Conservation (phyloP, 148 eudicot genomes). For the Arbutus unedo region DNA sequence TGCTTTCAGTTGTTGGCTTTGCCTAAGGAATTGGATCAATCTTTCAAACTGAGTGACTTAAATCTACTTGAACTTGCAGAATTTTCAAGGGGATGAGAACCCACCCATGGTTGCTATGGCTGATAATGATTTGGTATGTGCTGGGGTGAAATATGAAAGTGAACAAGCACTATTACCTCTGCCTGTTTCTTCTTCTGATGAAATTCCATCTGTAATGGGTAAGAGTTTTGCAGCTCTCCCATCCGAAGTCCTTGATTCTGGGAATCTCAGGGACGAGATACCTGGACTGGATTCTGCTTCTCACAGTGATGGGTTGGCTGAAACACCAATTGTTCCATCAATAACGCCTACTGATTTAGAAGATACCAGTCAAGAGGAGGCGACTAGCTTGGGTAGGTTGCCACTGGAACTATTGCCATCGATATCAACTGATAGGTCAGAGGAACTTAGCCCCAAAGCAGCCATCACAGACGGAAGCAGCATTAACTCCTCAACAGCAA, state of each 20-base stretch:
- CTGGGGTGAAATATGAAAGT: conserved; percentile 26
- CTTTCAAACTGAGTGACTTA: conserved; percentile 13
- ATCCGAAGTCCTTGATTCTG: conserved; percentile 49
- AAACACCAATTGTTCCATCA: conserved; percentile 33
- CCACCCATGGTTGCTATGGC: conserved; percentile 22
- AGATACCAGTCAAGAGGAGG: conserved; percentile 59
- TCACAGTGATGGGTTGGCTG: conserved; percentile 41
- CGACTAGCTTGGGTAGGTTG: conserved; percentile 32
- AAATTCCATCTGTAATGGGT: conserved; percentile 27
- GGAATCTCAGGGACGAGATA: conserved; percentile 48
- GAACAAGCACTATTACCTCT: conserved; percentile 27
- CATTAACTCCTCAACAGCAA: conserved; percentile 57
- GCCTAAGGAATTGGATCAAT: conserved; percentile 7
- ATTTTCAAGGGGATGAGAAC: conserved; percentile 34
- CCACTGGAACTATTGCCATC: conserved; percentile 57
- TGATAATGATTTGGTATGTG: conserved; percentile 30
- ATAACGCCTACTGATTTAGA: conserved; percentile 47
- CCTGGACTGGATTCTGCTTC: conserved; percentile 73
- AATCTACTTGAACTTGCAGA: conserved; percentile 36
- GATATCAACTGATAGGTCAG: conserved; percentile 81
- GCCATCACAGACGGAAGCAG: conserved; percentile 49
- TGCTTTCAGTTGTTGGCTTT: not conserved
- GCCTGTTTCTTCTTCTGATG: conserved; percentile 36
- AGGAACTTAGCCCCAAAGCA: conserved; percentile 83
- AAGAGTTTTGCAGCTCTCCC: conserved; percentile 32